Evolutionary conservation across 2,329 filamentous ascomycete genomes (phyloP).

Genomic region (Tolypocladium ovalisporum): DNA sequence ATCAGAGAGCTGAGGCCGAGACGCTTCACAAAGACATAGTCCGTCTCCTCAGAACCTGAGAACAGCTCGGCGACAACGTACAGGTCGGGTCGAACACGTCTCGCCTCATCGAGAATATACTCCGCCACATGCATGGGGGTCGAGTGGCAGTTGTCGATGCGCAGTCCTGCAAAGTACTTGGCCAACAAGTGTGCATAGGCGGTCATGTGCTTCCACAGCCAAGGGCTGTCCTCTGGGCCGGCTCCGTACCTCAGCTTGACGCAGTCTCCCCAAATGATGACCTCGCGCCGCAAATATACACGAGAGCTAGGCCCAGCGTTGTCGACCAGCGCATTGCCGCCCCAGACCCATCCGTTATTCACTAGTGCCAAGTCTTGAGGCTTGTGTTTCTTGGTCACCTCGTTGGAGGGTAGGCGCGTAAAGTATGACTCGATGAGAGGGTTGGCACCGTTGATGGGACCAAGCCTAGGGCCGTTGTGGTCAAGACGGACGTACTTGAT

Average conservation of each 20-base stretch:
- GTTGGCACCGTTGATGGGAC: constrained; percentile 63
- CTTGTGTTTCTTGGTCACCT: constrained; percentile 65
- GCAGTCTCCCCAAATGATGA: constrained; percentile 98
- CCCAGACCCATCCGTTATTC: constrained; percentile 99
- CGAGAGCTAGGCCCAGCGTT: constrained; percentile 83
- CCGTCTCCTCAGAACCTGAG: constrained; percentile 88
- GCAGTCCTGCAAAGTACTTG: constrained; percentile 88
- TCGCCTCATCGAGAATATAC: constrained; percentile 88
- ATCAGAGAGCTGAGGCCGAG: constrained; percentile 87
- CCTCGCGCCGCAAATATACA: constrained; percentile 90
- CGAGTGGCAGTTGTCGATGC: constrained; percentile 97
- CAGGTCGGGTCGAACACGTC: constrained; percentile 73
- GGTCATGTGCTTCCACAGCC: constrained; percentile 92
- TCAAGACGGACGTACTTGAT: constrained; percentile 94
- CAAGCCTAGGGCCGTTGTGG: constrained; percentile 77
- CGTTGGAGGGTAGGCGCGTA: constrained; percentile 73
- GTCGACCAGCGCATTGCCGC: constrained; percentile 85
- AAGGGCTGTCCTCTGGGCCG: constrained; percentile 75
- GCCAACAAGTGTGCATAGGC: constrained; percentile 86
- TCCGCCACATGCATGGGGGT: constrained; percentile 92
- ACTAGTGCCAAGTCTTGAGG: constrained; percentile 69
- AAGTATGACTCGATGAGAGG: constrained; percentile 93
- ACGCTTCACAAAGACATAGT: constrained; percentile 90
- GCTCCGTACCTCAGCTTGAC: constrained; percentile 90
- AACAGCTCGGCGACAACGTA: constrained; percentile 94